phyloP scores from a whole-genome alignment of 495 filamentous ascomycete species.

The Aspergillus incahuasiensis region DNA sequence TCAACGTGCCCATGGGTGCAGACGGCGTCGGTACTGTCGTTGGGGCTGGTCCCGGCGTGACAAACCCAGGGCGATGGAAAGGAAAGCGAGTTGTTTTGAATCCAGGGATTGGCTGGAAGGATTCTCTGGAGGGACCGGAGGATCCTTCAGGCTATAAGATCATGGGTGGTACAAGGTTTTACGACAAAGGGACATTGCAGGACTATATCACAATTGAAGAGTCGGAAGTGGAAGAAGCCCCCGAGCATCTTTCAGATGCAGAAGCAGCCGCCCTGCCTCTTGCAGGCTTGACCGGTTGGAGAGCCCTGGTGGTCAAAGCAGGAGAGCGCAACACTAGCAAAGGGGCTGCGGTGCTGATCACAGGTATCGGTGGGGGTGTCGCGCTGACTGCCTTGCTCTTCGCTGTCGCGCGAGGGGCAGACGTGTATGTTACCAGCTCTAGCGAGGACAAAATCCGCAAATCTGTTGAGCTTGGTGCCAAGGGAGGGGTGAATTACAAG shows the following conservation, averaged over 20 bases:
- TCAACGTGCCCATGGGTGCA: slow-evolving; percentile 67
- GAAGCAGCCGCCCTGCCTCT: slow-evolving; percentile 81
- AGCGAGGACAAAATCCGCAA: slow-evolving; percentile 59
- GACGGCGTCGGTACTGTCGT: slow-evolving; percentile 76
- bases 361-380: slow-evolving; percentile 78
- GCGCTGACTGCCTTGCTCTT: slow-evolving; percentile 68
- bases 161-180: slow-evolving; percentile 63
- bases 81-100: slow-evolving; percentile 69
- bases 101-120: slow-evolving; percentile 70
- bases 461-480: slow-evolving; percentile 61
- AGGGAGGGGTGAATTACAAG: slow-evolving; percentile 65
- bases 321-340: slow-evolving; percentile 47
- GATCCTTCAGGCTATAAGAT: slow-evolving; percentile 56
- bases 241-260: slow-evolving; percentile 60
- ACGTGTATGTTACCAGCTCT: slow-evolving; percentile 67
- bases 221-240: slow-evolving; percentile 67
- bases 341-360: slow-evolving; percentile 65
- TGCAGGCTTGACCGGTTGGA: slow-evolving; percentile 81
- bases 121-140: slow-evolving; percentile 68
- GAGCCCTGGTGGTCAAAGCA: slow-evolving; percentile 71
- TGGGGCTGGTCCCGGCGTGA: slow-evolving; percentile 50
- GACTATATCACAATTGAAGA: slow-evolving; percentile 66
- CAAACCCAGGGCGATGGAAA: slow-evolving; percentile 44
- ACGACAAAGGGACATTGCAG: slow-evolving; percentile 62
- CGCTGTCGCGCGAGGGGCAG: slow-evolving; percentile 58